phyloP scores from a whole-genome alignment of 345 rosid species.

The Noccaea caerulescens region DNA sequence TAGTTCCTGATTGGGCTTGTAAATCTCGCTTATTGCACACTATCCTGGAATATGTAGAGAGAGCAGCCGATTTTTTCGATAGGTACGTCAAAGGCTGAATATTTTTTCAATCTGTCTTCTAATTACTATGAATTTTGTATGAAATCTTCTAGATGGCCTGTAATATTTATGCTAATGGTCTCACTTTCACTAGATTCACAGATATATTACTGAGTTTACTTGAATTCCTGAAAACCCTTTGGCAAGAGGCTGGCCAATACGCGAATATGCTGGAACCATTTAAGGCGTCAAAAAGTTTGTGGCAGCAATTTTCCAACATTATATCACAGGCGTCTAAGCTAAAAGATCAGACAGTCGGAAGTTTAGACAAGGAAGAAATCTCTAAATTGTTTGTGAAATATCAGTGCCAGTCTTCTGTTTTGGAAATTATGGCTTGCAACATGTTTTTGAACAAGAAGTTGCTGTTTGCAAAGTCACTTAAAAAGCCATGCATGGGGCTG shows the following conservation, averaged over 20 bases:
- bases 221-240: slow-evolving; percentile 77
- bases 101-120: slow-evolving; percentile 21
- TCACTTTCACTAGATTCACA: slow-evolving; percentile 63
- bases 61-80: slow-evolving; percentile 60
- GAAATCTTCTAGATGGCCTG: slow-evolving; percentile 18
- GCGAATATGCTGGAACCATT: slow-evolving; percentile 55
- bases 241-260: slow-evolving; percentile 91
- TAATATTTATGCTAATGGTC: slow-evolving; percentile 34
- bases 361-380: slow-evolving; percentile 50
- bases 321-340: slow-evolving; percentile 47
- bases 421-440: slow-evolving; percentile 82
- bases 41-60: slow-evolving; percentile 56
- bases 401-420: slow-evolving; percentile 67
- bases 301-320: slow-evolving; percentile 65
- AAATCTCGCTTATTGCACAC: slow-evolving; percentile 57
- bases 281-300: slow-evolving; percentile 60
- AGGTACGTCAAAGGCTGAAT: slow-evolving; percentile 54
- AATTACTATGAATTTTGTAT: neutral
- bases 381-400: slow-evolving; percentile 55
- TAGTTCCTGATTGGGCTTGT: slow-evolving; percentile 38
- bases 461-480: slow-evolving; percentile 59
- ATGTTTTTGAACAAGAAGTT: slow-evolving; percentile 77
- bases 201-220: slow-evolving; percentile 57
- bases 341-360: slow-evolving; percentile 49
- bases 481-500: slow-evolving; percentile 43